phyloP scores from a whole-genome alignment of 129 eudicot species.

The Helianthus annuus region DNA sequence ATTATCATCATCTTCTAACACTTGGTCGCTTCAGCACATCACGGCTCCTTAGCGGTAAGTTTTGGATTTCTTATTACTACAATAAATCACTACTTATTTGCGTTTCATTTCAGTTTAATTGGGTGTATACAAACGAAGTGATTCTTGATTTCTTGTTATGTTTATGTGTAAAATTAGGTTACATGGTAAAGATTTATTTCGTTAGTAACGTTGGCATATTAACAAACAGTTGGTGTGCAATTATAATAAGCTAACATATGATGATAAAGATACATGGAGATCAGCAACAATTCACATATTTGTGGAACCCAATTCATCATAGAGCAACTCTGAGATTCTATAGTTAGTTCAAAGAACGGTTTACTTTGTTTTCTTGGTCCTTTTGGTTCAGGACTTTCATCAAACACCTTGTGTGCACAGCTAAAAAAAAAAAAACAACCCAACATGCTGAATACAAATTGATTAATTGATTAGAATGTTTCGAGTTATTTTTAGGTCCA shows the following conservation, averaged over 20 bases:
- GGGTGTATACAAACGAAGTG: neutral
- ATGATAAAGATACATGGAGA: neutral
- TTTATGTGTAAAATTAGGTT: neutral
- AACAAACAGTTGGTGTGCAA: constrained; percentile 1
- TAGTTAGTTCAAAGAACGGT: neutral
- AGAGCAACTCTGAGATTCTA: neutral
- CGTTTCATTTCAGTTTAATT: neutral
- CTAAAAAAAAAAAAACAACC: neutral
- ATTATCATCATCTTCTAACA: no score
- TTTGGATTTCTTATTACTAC: neutral
- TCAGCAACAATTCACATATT: neutral
- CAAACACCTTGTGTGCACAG: neutral
- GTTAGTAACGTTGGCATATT: neutral
- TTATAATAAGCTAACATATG: neutral
- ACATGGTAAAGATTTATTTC: no score
- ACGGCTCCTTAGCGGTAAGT: neutral
- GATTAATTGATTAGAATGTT: neutral
- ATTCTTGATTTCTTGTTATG: neutral
- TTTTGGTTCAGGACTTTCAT: neutral
- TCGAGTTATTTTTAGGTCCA: neutral
- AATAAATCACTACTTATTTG: neutral
- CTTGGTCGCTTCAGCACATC: neutral
- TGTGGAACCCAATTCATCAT: neutral
- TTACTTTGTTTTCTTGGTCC: neutral
- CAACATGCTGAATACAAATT: neutral